Evolutionary conservation across 2,329 filamentous ascomycete species (phyloP), one percentile per base, ranked within the genome.

Genomic region (Periglandula ipomoeae): DNA sequence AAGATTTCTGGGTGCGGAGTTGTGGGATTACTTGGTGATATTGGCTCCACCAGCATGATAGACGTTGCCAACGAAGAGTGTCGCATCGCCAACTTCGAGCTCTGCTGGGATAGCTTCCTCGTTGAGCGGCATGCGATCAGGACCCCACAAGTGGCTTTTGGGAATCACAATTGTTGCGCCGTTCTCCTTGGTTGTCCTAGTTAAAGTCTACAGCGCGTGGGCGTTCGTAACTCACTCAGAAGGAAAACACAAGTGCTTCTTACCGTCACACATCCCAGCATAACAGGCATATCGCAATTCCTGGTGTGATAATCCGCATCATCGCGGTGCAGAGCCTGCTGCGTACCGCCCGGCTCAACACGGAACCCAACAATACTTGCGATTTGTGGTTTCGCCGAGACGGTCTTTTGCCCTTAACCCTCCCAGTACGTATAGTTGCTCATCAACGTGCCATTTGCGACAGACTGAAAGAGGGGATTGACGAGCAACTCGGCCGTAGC

Each of bases 21-120:
- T 27, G 26, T 5, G 11, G 11, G 24, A 57, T 27, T 57, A 56
- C 54, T 54, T 61, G 23, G 56, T 66, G 10, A 52, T 52, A 48
- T 71, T 71, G 8, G 59, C 59, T 1, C 69, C 68, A 2, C 68
- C 68, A 1, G 64, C 69, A 37, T 71, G 68, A 45, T 70, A 70
- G 11, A 64, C 50, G 19, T 66, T 65, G 1, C 67, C 68, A 1
- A 69, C 47, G 35, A 71, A 67, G 22, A 70, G 62, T 27, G 65
- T 57, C 5, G 67, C 65, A 34, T 70, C 68, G 1, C 68, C 67
- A 5, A 62, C 53, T n/a, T 69, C 63, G 13, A 71, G 57, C 44
- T 70, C 66, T 1, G 65, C 68, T 0, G 65, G 61, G 2, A 67
- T 55, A 1, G 67, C 65, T 42, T 71, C 69, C 8, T 67, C 59